These are phyloP conservation scores for Striga hermonthica DNA, from an alignment of 305 asterid species.

Conservation along the genomic window DNA sequence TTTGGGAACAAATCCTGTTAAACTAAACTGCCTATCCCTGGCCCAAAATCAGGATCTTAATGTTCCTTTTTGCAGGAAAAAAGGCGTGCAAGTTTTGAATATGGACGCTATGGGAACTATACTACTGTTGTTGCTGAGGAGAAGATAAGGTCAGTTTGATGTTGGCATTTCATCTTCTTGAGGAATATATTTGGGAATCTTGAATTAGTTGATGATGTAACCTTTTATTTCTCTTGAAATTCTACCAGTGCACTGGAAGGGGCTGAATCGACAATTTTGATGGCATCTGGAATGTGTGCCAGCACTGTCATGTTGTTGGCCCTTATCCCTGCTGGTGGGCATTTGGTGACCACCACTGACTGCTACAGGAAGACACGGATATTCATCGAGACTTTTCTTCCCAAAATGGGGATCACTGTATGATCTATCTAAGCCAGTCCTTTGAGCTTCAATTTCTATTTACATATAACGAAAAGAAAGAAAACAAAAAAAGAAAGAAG, in stretches of 20 bases:
- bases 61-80: conserved; percentile 64
- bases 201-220: conserved; percentile 18
- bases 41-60: conserved; percentile 17
- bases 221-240: conserved; percentile 29
- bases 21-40: not conserved
- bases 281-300: conserved; percentile 99
- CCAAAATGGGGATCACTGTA: conserved; percentile 95
- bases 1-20: conserved; percentile 1
- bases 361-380: conserved; percentile 91
- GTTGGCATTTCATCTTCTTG: not conserved
- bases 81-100: conserved; percentile 74
- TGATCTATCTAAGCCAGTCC: conserved; percentile 33
- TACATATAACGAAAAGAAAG: not conserved
- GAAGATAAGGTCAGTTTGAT: conserved; percentile 67
- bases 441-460: conserved; percentile 18
- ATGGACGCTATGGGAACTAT: conserved; percentile 93
- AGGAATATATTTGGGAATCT: conserved; percentile 9
- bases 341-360: conserved; percentile 93
- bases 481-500: not conserved
- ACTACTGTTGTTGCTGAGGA: conserved; percentile 82
- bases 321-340: conserved; percentile 96
- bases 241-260: conserved; percentile 94
- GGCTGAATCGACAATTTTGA: conserved; percentile 79
- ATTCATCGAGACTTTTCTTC: conserved; percentile 82
- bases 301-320: conserved; percentile 89